Percentiles rank a stretch among this genome's conserved stretches.
Conservation (phyloP, 2,329 filamentous ascomycete genomes). For the Aspergillus novoparasiticus region DNA sequence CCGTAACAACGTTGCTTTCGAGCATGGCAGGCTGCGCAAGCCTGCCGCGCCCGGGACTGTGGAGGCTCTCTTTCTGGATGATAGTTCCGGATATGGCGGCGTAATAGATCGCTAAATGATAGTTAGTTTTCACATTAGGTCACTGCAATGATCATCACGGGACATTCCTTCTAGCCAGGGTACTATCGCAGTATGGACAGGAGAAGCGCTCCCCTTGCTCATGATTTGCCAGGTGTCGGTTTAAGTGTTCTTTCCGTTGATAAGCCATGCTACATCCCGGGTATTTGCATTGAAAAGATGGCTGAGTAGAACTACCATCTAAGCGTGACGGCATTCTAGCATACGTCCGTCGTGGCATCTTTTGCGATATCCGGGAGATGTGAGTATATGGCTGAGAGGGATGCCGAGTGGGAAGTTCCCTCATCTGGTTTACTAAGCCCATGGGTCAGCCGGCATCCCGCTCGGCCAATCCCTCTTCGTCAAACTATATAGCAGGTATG, state of each 20-base stretch:
- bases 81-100: conserved; percentile 23
- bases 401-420: neutral
- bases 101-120: conserved; percentile 23
- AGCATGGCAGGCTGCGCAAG: conserved; percentile 20
- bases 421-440: neutral
- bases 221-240: conserved; percentile 21
- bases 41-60: conserved; percentile 16
- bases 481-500: neutral
- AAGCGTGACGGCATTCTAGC: neutral
- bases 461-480: neutral
- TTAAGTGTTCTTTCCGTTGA: conserved; percentile 28
- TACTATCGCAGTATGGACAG: conserved; percentile 22
- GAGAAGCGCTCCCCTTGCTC: conserved; percentile 6
- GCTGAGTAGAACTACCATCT: neutral
- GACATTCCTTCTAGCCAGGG: conserved; percentile 16
- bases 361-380: neutral
- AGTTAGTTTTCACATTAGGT: neutral
- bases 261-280: conserved; percentile 25
- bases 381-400: neutral
- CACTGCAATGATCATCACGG: neutral
- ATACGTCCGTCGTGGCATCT: neutral
- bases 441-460: neutral
- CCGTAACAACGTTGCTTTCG: conserved; percentile 21
- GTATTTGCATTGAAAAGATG: conserved; percentile 15
- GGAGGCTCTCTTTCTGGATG: conserved; percentile 17